Percentiles rank a stretch among this genome's conserved stretches.
phyloP scores from a whole-genome alignment of 2,329 filamentous ascomycete genomes.

The Ascochyta rabiei region DNA sequence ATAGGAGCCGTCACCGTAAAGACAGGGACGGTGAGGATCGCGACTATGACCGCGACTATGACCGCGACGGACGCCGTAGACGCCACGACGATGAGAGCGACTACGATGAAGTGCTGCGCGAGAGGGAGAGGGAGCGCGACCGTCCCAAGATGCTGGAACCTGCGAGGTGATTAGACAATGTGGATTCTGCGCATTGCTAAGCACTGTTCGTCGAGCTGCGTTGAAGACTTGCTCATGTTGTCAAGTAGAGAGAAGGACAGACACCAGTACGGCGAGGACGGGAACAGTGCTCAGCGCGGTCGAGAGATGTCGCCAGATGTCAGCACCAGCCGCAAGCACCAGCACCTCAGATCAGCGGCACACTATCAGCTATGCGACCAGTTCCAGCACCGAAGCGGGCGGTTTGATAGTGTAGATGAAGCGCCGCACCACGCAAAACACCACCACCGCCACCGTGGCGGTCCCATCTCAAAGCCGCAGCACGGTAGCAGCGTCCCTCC shows the following conservation, averaged over 20 bases:
- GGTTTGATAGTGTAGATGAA: constrained; percentile 1
- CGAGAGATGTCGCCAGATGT: too few species aligned
- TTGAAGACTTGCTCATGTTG: not conserved
- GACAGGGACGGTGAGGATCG: constrained; percentile 40
- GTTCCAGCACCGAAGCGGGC: not conserved
- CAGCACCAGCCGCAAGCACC: not conserved
- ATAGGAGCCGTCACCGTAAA: constrained; percentile 34
- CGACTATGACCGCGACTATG: constrained; percentile 34
- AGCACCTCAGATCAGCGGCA: too few species aligned
- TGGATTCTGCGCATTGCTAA: constrained; percentile 2
- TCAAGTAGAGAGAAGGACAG: not conserved
- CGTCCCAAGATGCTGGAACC: constrained; percentile 37
- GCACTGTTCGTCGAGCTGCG: not conserved
- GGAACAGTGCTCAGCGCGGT: not conserved
- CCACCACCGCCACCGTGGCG: not conserved
- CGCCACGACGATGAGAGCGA: constrained; percentile 40
- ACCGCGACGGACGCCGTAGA: constrained; percentile 29
- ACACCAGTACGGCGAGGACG: not conserved
- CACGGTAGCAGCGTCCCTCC: too few species aligned
- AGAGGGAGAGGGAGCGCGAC: constrained; percentile 28
- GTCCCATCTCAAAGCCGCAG: not conserved
- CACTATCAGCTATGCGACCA: not conserved
- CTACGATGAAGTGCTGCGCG: constrained; percentile 29
- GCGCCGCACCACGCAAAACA: not conserved
- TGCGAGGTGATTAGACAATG: constrained; percentile 35